Evolutionary conservation across 768 basidiomycete species (phyloP).

Genomic region (Sporobolomyces roseus): DNA sequence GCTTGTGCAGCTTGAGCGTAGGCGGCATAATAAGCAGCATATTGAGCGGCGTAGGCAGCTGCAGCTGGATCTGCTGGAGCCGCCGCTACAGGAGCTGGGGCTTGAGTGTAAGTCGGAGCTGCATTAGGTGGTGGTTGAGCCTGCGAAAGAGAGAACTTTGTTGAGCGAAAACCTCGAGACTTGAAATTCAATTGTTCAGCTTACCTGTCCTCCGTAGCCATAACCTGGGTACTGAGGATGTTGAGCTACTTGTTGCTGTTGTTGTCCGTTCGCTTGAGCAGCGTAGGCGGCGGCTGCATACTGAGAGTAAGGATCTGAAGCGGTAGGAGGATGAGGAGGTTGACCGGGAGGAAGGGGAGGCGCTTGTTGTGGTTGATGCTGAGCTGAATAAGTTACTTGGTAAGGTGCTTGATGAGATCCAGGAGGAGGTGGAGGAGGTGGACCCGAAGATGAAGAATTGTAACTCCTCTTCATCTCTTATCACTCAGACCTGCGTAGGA

Average conservation of each 20-base stretch:
- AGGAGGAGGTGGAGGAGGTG: background rate
- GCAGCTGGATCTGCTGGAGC: background rate
- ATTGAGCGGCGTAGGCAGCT: slow-evolving; percentile 21
- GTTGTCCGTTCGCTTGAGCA: background rate
- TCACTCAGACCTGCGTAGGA: no score
- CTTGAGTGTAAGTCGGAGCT: background rate
- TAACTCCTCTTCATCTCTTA: slow-evolving; percentile 8
- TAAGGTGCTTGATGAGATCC: background rate
- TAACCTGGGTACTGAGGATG: slow-evolving; percentile 45
- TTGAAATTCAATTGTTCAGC: background rate
- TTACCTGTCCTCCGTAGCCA: slow-evolving; percentile 34
- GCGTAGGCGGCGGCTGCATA: background rate
- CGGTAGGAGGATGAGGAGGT: background rate
- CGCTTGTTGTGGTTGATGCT: slow-evolving; percentile 45
- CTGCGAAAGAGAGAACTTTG: background rate
- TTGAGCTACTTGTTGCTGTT: slow-evolving; percentile 21
- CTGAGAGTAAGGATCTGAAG: background rate
- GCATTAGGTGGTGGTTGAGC: background rate
- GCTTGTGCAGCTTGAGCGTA: slow-evolving; percentile 33
- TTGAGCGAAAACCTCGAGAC: background rate
- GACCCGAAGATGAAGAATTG: slow-evolving; percentile 6
- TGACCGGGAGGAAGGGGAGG: background rate
- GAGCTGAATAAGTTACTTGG: slow-evolving; percentile 83
- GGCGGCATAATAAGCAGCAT: slow-evolving; percentile 36
- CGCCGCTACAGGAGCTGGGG: slow-evolving; percentile 8